Evolutionary conservation across 768 basidiomycete genomes (phyloP), one percentile per base, ranked within the genome.

Genomic region (Kwoniella dendrophila): DNA sequence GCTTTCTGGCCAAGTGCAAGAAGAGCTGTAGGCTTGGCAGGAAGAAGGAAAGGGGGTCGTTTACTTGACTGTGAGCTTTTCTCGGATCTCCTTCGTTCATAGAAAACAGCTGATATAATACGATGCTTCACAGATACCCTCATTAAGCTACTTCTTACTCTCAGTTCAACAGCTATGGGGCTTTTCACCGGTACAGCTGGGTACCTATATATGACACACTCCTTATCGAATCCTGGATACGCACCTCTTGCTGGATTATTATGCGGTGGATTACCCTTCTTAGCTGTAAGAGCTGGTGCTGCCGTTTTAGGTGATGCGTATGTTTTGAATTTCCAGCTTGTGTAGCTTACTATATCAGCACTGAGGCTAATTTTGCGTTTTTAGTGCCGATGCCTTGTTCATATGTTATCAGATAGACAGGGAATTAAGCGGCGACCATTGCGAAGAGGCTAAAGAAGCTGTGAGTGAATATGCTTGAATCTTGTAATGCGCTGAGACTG

Each of bases 181-280:
- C 84, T 93, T 65, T 89, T 91, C 4, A 89, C 90, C 65, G 87
- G 90, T 14, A 81, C 94, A 29, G 80, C 85, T 36, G 89, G 91
- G 4, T 96, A 95, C 77, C 79, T 97, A 20, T 90, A 94, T 68
- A 89, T 92, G n/a, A 88, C 90, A 1, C 90, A 91, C 78, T 87
- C 88, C 0, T 79, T 92, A 22, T 75, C 78, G 18, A 85, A 86
- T 26, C 90, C 90, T 0, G 77, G 86, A 47, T 84, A 88, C 69
- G 90, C 91, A 0, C 82, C 92, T 7, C 83, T 86, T 12, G 88
- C 89, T 22, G 86, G 89, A 0, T 67, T 94, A 16, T 81, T 94
- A 3, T 88, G 88, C 24, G 92, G 88, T 2, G 86, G 85, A 10
- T 86, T 90, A 18, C 90, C 90, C 0, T 89, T 88, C 4, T 81